Base-by-base conservation (phyloP, 106 monocot species). In the Acorus calamus region DNA sequence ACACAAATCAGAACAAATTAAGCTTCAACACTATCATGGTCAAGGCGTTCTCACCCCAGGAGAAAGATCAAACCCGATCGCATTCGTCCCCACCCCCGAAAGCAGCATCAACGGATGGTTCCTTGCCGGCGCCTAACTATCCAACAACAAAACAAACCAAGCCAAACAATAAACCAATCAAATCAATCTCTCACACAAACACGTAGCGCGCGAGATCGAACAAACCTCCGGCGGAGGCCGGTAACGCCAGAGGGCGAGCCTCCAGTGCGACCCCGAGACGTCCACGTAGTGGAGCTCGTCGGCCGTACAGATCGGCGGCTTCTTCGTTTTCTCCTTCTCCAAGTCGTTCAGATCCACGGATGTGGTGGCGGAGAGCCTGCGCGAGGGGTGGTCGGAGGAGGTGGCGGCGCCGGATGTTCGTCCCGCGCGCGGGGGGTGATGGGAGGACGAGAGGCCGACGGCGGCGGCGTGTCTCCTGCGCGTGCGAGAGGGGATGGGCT, bases 101-200 rank as follows among this genome's bases (percentile, higher is more conserved):
- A 96, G 57, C 8, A 96, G 82, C 82, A 90, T 85, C 80, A 90
- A 66, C 4, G 94, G 90, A 68, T 96, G 94, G 75, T 87, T 96
- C 82, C 90, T 87, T 68, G 58, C 52, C n/a, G 90, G 89, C 13
- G 90, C 90, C 90, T 96, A 28, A 28, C 28, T 28, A 28, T 28
- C 28, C 28, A 28, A 28, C 28, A 28, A 28, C 28, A 28, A 28
- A 28, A 28, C 28, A 28, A 28, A 28, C 28, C 28, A 28, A 28
- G 1, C 28, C 28, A 28, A 28, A 49, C 42, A 56, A 43, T 55
- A 55, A 59, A 49, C 5, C 42, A 13, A 66, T 41, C 44, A 13
- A 51, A 60, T 63, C 7, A 10, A 59, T 3, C 14, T 41, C 60
- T 0, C 28, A 8, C 11, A 52, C 3, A 47, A 49, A 49, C 11